Evolutionary conservation across 148 eudicot species (phyloP).

Genomic region (Vaccinium macrocarpon): DNA sequence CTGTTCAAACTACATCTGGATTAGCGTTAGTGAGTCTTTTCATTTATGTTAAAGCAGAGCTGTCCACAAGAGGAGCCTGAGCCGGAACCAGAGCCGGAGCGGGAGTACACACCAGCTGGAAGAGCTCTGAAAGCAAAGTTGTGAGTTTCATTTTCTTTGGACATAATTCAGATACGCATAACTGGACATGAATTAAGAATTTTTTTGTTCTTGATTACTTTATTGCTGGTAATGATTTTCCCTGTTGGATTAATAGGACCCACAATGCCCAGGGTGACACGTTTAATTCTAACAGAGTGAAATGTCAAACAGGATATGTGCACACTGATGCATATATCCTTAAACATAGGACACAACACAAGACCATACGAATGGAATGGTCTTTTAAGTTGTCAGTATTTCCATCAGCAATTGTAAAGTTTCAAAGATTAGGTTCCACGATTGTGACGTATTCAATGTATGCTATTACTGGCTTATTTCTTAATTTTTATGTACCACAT

Average conservation of each 20-base stretch:
- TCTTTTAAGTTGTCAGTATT: neutral
- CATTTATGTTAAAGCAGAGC: constrained; percentile 37
- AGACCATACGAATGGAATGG: neutral
- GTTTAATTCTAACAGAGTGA: neutral
- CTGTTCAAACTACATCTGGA: neutral
- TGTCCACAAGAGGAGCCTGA: constrained; percentile 66
- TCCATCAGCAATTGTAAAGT: neutral
- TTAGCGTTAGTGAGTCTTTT: neutral
- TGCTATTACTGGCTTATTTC: neutral
- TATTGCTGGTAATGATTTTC: neutral
- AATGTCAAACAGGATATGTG: neutral
- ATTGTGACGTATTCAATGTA: neutral
- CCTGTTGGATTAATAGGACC: neutral
- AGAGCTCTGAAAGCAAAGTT: constrained; percentile 76
- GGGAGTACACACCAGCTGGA: constrained; percentile 82
- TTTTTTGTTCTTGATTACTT: neutral
- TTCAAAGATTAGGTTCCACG: neutral
- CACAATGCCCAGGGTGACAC: neutral
- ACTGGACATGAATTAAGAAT: neutral
- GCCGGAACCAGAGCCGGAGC: constrained; percentile 69
- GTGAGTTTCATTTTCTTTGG: constrained; percentile 47
- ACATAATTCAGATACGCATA: neutral
- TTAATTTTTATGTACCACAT: neutral
- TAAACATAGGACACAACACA: neutral
- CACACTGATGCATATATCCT: neutral